Conservation (phyloP, 116 monocot genomes). For the Cymodocea nodosa region DNA sequence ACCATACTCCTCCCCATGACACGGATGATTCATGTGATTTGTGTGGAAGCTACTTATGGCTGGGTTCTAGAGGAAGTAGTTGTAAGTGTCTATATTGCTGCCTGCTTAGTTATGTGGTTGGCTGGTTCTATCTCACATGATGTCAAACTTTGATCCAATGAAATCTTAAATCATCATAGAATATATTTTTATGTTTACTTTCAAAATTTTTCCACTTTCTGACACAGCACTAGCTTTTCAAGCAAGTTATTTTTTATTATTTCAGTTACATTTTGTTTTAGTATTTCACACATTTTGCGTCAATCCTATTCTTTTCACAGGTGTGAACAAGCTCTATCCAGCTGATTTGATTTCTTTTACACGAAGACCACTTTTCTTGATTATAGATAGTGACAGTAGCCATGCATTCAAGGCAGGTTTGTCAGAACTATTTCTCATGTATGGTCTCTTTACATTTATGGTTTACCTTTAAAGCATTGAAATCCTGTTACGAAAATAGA, state of each 20-base stretch:
- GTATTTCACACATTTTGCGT: not conserved
- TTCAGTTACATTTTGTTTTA: not conserved
- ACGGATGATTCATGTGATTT: constrained; percentile 9
- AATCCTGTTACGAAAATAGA: too few relatives aligned
- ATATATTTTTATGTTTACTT: too few relatives aligned
- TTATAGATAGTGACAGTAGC: constrained; percentile 89
- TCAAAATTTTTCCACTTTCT: too few relatives aligned
- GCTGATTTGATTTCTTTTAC: constrained; percentile 96
- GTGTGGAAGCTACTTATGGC: constrained; percentile 30
- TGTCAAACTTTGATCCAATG: too few relatives aligned
- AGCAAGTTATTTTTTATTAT: not conserved
- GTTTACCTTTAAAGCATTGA: too few relatives aligned
- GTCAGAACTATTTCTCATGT: constrained; percentile 29
- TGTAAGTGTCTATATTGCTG: constrained; percentile 22
- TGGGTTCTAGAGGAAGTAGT: constrained; percentile 62
- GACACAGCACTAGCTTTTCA: too few relatives aligned
- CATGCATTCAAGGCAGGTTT: constrained; percentile 99
- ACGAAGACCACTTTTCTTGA: constrained; percentile 82
- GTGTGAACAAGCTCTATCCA: constrained; percentile 61
- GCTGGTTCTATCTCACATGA: too few relatives aligned
- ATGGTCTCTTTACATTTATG: not conserved
- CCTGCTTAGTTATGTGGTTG: too few relatives aligned
- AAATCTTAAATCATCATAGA: too few relatives aligned
- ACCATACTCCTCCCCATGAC: constrained; percentile 3
- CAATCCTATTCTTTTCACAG: constrained; percentile 38